Conservation (phyloP, 495 filamentous ascomycete species). For the Penicillium simplicissimum region DNA sequence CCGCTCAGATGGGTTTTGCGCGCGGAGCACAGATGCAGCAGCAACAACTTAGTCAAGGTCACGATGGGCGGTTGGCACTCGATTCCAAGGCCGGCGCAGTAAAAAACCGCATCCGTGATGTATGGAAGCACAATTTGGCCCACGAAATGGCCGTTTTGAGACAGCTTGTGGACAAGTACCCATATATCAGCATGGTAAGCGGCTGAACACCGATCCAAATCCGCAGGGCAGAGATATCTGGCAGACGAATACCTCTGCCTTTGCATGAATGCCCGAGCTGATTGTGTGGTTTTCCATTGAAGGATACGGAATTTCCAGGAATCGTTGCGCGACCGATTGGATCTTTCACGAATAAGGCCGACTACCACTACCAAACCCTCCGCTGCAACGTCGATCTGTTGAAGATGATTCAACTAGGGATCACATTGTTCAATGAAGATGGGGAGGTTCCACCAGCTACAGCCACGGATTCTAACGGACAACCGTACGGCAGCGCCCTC, state of each 20-base stretch:
- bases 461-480: conserved; percentile 57
- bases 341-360: conserved; percentile 86
- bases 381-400: conserved; percentile 96
- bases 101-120: conserved; percentile 84
- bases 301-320: conserved; percentile 98
- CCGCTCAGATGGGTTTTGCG: conserved; percentile 82
- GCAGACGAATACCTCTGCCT: not conserved
- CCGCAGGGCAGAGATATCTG: not conserved
- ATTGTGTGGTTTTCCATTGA: conserved; percentile 10
- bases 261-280: not conserved
- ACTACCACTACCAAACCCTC: conserved; percentile 98
- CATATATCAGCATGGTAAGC: conserved; percentile 93
- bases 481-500: conserved; percentile 53
- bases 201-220: not conserved
- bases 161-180: conserved; percentile 81
- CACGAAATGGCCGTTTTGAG: conserved; percentile 83
- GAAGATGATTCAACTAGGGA: conserved; percentile 94
- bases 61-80: conserved; percentile 48
- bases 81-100: conserved; percentile 47
- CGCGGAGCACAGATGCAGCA: conserved; percentile 74
- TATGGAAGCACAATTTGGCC: conserved; percentile 89
- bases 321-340: conserved; percentile 95
- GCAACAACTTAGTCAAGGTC: conserved; percentile 56
- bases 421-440: conserved; percentile 85
- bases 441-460: conserved; percentile 79